Base-by-base conservation (phyloP, 306 rosid genomes). In the Lathyrus tuberosus region DNA sequence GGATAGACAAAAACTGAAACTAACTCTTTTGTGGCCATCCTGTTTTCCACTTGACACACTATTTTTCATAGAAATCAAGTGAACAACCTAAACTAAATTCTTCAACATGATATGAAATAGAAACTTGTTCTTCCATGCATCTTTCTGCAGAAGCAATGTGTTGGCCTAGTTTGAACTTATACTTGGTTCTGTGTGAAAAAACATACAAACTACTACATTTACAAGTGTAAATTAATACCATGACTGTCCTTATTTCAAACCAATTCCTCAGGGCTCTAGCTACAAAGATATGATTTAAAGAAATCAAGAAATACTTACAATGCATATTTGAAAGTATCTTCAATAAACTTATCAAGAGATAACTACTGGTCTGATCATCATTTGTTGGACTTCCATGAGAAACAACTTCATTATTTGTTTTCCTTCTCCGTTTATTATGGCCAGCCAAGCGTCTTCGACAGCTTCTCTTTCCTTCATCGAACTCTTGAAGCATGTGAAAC, bases 381-480 rank as follows among this genome's bases (percentile, higher is more conserved):
- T 74, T 78, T 51, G 48, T 8, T 8, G 80, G 18, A 74, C 13
- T 74, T 71, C 83, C 83, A 71, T 78, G 71, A 8, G 80, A 78
- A 78, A 66, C 67, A 70, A 69, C 43, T 47, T 82, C 83, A 1
- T 63, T 52, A 66, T 82, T 82, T 70, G 80, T 78, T 70, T 82
- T 82, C 73, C 86, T 74, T 75, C 86, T 78, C n/a, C 86, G 72
- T 70, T 78, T 82, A 65, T 82, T 82, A 31, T 82, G 86, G 69
- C 83, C 86, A 13, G 86, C 86, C 78, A 82, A 52, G 62, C 86
- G 86, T 60, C 86, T 74, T 35, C 86, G 80, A 70, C 86, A 82
- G 59, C 86, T 82, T 78, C 86, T 78, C 78, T 82, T 82, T 63
- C 86, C 86, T 78, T 82, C 86, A 70, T 82, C 86, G 24, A 82